Conservation (phyloP, 1,284 basidiomycete genomes). For the Cutaneotrichosporon dermatis region DNA sequence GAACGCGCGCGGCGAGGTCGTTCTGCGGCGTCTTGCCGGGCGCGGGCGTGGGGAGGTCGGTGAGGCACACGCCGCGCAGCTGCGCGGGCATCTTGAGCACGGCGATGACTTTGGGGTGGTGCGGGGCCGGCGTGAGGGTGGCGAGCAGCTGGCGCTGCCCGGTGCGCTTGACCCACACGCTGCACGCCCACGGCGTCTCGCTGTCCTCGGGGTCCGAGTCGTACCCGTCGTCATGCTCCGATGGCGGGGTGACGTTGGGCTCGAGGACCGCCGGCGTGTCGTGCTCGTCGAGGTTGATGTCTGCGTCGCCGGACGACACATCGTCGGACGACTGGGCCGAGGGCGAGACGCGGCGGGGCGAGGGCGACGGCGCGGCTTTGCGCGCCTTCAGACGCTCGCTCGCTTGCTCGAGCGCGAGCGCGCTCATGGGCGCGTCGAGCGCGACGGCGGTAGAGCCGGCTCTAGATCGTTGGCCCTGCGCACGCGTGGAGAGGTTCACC, state of each 20-base stretch:
- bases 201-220: slow-evolving; percentile 90
- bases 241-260: slow-evolving; percentile 2
- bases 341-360: neutral
- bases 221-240: slow-evolving; percentile 20
- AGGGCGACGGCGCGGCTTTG: neutral
- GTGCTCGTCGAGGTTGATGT: slow-evolving; percentile 2
- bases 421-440: neutral
- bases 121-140: slow-evolving; percentile 83
- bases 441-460: neutral
- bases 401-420: neutral
- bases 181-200: slow-evolving; percentile 89
- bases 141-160: slow-evolving; percentile 51
- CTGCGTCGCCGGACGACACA: neutral
- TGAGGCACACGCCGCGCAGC: slow-evolving; percentile 62
- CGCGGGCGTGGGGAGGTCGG: slow-evolving; percentile 9
- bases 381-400: neutral
- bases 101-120: slow-evolving; percentile 91
- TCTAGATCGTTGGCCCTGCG: no score
- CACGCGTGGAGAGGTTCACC: neutral
- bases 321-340: neutral
- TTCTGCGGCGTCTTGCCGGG: neutral
- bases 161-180: slow-evolving; percentile 47
- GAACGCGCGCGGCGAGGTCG: slow-evolving; percentile 23
- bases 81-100: slow-evolving; percentile 85
- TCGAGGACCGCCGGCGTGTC: slow-evolving; percentile 4